These are phyloP conservation scores for Colletotrichum lindemuthianum DNA, from an alignment of 2,329 filamentous ascomycete genomes.

Conservation along the genomic window DNA sequence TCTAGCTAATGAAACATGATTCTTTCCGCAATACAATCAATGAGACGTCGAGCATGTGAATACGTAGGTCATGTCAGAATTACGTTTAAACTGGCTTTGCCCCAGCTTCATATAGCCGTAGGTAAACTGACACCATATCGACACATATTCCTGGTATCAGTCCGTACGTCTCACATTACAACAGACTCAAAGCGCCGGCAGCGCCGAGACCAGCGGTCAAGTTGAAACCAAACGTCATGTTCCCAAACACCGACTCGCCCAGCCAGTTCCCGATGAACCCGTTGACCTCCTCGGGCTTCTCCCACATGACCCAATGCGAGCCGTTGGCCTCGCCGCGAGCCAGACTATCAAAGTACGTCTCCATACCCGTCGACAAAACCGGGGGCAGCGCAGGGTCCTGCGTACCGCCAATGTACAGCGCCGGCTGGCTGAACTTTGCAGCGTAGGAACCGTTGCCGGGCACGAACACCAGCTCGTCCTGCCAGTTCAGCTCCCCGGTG, in stretches of 20 bases:
- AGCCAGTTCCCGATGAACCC: slow-evolving; percentile 20
- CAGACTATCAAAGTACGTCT: slow-evolving; percentile 67
- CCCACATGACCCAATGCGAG: slow-evolving; percentile 79
- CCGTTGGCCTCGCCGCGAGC: slow-evolving; percentile 69
- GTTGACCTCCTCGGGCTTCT: slow-evolving; percentile 75
- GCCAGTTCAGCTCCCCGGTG: slow-evolving; percentile 74
- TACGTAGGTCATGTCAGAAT: no score
- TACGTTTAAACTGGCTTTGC: no score
- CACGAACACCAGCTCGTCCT: slow-evolving; percentile 72
- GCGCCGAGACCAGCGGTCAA: neutral
- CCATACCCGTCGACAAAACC: slow-evolving; percentile 74
- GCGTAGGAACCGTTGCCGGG: slow-evolving; percentile 58
- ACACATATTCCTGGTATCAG: no score
- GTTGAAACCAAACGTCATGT: slow-evolving; percentile 13
- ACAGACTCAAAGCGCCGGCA: no score
- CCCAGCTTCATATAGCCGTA: no score
- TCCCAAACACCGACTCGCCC: slow-evolving; percentile 13
- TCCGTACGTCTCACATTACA: no score
- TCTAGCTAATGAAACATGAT: no score
- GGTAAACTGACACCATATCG: no score
- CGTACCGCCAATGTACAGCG: slow-evolving; percentile 75
- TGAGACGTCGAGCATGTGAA: no score
- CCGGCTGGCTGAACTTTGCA: slow-evolving; percentile 63
- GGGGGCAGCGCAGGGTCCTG: slow-evolving; percentile 74
- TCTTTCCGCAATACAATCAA: no score